Base-by-base conservation (phyloP, 371 early-diverging fungal species). In the Batkoa obscura region DNA sequence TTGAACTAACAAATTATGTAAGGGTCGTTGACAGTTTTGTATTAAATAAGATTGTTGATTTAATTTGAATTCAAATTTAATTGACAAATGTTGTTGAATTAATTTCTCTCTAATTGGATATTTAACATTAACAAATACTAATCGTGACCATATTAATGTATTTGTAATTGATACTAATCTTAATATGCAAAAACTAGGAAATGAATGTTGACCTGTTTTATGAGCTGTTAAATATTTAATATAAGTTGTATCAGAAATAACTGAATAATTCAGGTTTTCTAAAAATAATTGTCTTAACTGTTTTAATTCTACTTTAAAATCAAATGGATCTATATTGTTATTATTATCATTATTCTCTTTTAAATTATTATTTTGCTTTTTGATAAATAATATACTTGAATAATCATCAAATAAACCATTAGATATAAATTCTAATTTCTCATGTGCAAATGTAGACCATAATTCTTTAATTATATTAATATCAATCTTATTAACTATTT, bases 161-260 rank as follows among this genome's bases (percentile, higher is more conserved):
- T 12, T 31, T 1, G 56, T 45, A 15, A 43, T 31, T 12, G 3
- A 13, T 9, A 33, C 10, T 31, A 55, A 3, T 2, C 66, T 50
- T 35, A 71, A 49, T 37, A 69, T 68, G 32, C 69, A 68, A 50
- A 71, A 71, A 53, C 64, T 59, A 13, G 56, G 39, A 31, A 65
- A 59, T 0, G 58, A 46, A 1, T 59, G 39, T 9, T 61, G 52
- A 1, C 49, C 49, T 30, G 31, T 12, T 35, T 68, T 64, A 2
- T 62, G 66, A 4, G 58, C 34, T 32, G 62, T 60, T n/a, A 58
- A 61, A 2, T 63, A 60, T 39, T 65, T 63, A 31, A 69, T 59
- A 43, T 61, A 63, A 8, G 61, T 64, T 10, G 60, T 58, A 1
- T 65, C 64, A 6, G 65, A 55, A 2, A 61, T 37, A 23, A 17